Evolutionary conservation across 805 yeast species (phyloP).

Genomic region (Candida silvicultrix): DNA sequence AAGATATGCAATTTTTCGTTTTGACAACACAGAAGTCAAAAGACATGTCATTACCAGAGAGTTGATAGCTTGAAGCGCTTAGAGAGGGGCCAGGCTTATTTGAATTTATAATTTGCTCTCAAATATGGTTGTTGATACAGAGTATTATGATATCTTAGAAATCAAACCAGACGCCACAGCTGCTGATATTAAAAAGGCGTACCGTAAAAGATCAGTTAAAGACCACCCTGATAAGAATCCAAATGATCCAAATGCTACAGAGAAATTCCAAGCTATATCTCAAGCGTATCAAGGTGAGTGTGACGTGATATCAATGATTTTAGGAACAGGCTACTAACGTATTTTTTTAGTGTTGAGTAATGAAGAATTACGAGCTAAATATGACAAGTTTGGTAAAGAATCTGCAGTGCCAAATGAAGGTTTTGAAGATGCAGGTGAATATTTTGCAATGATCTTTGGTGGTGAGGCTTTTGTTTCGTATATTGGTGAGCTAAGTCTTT

Average conservation of each 20-base stretch:
- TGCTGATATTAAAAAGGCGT: conserved; percentile 70
- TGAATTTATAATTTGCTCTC: background rate
- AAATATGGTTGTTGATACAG: conserved; percentile 67
- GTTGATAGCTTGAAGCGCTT: too few species aligned
- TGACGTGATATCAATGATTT: background rate
- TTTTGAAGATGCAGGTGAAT: conserved; percentile 67
- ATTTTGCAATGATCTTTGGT: conserved; percentile 71
- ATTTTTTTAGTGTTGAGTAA: conserved; percentile 56
- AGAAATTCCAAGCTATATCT: conserved; percentile 50
- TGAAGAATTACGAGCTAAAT: conserved; percentile 53
- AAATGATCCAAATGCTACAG: conserved; percentile 68
- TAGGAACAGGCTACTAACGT: background rate
- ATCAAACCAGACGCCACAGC: conserved; percentile 53
- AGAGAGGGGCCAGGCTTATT: too few species aligned
- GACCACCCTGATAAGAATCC: conserved; percentile 83
- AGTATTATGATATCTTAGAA: conserved; percentile 63
- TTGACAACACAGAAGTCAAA: background rate
- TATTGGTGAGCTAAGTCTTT: conserved; percentile 81
- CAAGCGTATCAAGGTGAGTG: conserved; percentile 72
- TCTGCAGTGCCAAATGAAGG: conserved; percentile 66
- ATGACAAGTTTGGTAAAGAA: conserved; percentile 73
- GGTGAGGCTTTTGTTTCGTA: conserved; percentile 84
- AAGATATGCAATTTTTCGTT: too few species aligned
- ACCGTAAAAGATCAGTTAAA: conserved; percentile 67
- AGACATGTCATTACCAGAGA: too few species aligned